A percentile compares a stretch with the other conserved stretches of the same genome.
Evolutionary conservation across 345 rosid genomes (phyloP).

Genomic region (Combretum micranthum): DNA sequence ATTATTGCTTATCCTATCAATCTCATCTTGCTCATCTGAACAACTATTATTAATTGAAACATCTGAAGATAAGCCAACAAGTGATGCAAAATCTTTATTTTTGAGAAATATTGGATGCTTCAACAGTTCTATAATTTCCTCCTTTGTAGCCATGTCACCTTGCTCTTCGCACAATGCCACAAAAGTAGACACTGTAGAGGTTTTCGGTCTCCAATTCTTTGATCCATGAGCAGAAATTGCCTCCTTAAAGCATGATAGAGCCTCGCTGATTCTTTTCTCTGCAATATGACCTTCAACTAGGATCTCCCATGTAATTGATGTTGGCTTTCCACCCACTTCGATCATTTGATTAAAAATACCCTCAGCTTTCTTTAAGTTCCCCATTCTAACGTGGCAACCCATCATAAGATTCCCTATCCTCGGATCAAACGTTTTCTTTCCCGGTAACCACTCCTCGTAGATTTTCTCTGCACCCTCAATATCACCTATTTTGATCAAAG

Average conservation of each 20-base stretch:
- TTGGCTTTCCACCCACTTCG: slow-evolving; percentile 75
- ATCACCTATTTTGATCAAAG: slow-evolving; percentile 60
- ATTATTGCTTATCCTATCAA: background rate
- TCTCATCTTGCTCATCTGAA: slow-evolving; percentile 8
- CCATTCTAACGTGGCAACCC: slow-evolving; percentile 48
- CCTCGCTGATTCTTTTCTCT: slow-evolving; percentile 42
- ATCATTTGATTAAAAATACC: slow-evolving; percentile 47
- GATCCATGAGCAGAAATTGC: slow-evolving; percentile 52
- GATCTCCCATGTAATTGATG: slow-evolving; percentile 73
- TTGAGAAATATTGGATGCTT: slow-evolving; percentile 46
- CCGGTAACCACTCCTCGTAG: slow-evolving; percentile 72
- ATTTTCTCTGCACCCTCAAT: slow-evolving; percentile 68
- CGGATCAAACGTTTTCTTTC: slow-evolving; percentile 62
- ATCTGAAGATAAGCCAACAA: slow-evolving; percentile 24
- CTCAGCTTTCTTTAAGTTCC: slow-evolving; percentile 53
- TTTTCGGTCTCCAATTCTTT: slow-evolving; percentile 69
- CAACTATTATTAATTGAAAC: slow-evolving; percentile 6
- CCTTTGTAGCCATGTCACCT: slow-evolving; percentile 41
- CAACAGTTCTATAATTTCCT: slow-evolving; percentile 42
- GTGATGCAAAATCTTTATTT: slow-evolving; percentile 41
- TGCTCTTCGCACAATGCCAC: slow-evolving; percentile 60
- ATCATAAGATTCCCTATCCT: slow-evolving; percentile 79
- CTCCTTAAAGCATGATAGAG: slow-evolving; percentile 54
- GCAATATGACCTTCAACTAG: slow-evolving; percentile 66
- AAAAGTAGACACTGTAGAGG: slow-evolving; percentile 36